Evolutionary conservation across 2,329 filamentous ascomycete genomes (phyloP).

Genomic region (Fusarium pininemorale): DNA sequence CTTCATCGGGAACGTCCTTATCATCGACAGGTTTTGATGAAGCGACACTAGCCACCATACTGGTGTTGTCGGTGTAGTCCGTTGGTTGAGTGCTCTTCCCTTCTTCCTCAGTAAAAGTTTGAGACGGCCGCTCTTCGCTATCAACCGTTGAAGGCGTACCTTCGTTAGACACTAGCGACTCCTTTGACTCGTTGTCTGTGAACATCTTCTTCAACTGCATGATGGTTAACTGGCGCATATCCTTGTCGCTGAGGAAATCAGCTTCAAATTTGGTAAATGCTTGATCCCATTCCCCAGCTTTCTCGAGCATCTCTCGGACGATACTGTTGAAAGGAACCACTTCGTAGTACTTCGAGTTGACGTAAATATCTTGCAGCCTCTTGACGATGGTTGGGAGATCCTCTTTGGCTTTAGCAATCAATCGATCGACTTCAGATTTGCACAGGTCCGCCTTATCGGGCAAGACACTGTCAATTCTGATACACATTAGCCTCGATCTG

Average conservation of each 20-base stretch:
- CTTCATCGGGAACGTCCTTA: conserved; percentile 38
- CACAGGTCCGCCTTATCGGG: conserved; percentile 88
- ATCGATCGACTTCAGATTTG: conserved; percentile 79
- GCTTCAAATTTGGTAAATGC: conserved; percentile 90
- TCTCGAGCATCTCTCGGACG: conserved; percentile 90
- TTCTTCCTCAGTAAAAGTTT: conserved; percentile 57
- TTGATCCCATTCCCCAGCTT: conserved; percentile 91
- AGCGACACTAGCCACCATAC: conserved; percentile 45
- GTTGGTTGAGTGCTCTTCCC: conserved; percentile 58
- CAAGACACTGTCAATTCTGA: conserved; percentile 89
- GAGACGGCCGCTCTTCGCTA: conserved; percentile 57
- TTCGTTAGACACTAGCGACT: conserved; percentile 76
- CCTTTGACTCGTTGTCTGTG: conserved; percentile 85
- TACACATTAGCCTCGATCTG: conserved; percentile 82
- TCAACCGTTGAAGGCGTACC: conserved; percentile 67
- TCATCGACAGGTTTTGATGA: conserved; percentile 41
- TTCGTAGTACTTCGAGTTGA: conserved; percentile 95
- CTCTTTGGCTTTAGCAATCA: conserved; percentile 82
- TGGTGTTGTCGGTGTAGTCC: conserved; percentile 48
- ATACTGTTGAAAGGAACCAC: conserved; percentile 92
- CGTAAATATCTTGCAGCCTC: conserved; percentile 89
- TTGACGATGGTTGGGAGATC: conserved; percentile 79
- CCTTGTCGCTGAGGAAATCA: conserved; percentile 95
- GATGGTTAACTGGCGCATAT: conserved; percentile 90
- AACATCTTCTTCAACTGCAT: conserved; percentile 96